Conservation (phyloP, 2,329 filamentous ascomycete species). For the Fusarium nygamai region DNA sequence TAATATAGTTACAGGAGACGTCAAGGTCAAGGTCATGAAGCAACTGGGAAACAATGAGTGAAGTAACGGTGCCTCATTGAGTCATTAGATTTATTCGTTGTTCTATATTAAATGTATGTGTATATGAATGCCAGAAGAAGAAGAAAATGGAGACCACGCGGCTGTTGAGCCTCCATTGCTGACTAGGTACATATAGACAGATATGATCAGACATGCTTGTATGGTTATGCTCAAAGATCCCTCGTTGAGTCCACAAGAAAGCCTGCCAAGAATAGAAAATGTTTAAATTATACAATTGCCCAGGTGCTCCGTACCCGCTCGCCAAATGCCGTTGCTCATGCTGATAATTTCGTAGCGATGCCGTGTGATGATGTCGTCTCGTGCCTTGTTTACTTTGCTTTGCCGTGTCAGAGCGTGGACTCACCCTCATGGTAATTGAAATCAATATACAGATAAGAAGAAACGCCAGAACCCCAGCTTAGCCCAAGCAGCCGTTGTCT, state of each 20-base stretch:
- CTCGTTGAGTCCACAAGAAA: conserved; percentile 5
- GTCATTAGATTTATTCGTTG: conserved; percentile 17
- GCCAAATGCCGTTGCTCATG: conserved; percentile 26
- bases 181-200: neutral
- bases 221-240: conserved; percentile 13
- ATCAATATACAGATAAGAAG: conserved; percentile 18
- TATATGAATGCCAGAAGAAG: neutral
- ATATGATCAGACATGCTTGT: conserved; percentile 28
- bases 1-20: neutral
- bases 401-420: neutral
- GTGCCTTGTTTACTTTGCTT: neutral
- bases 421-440: conserved; percentile 12
- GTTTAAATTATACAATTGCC: conserved; percentile 24
- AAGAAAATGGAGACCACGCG: neutral
- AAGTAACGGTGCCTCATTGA: conserved; percentile 1
- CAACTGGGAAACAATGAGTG: neutral
- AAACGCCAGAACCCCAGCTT: neutral
- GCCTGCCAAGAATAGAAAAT: neutral
- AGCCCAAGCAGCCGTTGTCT: conserved; percentile 3
- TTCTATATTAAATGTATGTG: conserved; percentile 22
- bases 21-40: neutral
- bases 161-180: neutral
- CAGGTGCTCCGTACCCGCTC: conserved; percentile 20
- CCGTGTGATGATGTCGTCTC: conserved; percentile 18
- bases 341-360: conserved; percentile 24